Evolutionary conservation across 2,329 filamentous ascomycete species (phyloP), one percentile per base, ranked within the genome.

Genomic region (Aspergillus calidoustus): DNA sequence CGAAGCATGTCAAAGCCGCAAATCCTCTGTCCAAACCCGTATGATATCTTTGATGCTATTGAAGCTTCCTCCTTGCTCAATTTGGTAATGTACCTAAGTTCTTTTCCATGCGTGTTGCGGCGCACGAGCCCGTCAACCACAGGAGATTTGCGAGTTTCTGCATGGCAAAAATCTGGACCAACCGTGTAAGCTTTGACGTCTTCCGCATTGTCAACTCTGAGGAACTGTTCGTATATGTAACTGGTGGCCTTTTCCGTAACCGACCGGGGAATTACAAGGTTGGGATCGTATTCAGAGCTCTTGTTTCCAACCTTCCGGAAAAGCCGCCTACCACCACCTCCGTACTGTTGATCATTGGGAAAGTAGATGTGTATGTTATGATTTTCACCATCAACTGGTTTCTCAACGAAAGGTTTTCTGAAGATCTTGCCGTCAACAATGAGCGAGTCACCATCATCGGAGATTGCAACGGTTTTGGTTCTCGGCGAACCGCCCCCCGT

Each of bases 291-390:
- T 76, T 99, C 96, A 1, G 94, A 98, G 77, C 94, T 98, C 80
- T 99, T 99, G 83, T 99, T 99, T 71, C 96, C 96, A 71, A 99
- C 91, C 77, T 99, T 99, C 61, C 95, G 87, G 79, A 99, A 99
- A 3, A 99, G 85, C 68, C 94, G 91, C 61, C 96, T 86, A 28
- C 93, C 96, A 62, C 95, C 95, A 52, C 94, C 93, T 4, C 93
- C 93, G 52, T 91, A 86, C 47, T 91, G 90, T 61, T 81, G 74
- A 63, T 78, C 76, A 64, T 89, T 91, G 23, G 94, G 92, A 72
- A 96, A 98, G 79, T 98, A 99, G 59, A 99, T 97, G 78, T 96
- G 91, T 70, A 99, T 97, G 75, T 99, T 99, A 80, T 99, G 95
- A 72, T 99, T 94, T 78, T 99, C 95, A 38, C 95, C 95, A 72